Percentiles rank a stretch among this genome's conserved stretches.
Conservation (phyloP, 163 green algal genomes). For the Volvox carteri region DNA sequence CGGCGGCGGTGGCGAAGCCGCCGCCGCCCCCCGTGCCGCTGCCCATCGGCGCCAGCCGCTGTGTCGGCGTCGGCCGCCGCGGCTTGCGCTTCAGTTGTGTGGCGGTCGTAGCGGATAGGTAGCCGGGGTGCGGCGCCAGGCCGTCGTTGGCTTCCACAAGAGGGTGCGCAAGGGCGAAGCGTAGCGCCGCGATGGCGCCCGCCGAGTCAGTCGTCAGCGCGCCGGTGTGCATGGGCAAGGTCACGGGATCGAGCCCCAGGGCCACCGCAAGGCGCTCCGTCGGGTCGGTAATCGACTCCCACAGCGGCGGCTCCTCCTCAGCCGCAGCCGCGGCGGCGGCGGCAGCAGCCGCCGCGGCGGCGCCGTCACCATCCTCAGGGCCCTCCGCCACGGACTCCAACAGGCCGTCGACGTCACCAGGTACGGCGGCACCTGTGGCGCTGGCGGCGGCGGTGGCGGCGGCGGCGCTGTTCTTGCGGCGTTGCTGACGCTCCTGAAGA, state of each 20-base stretch:
- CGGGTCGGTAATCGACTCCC: constrained; percentile 67
- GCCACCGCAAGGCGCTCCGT: constrained; percentile 70
- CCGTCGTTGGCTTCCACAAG: constrained; percentile 62
- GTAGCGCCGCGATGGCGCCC: constrained; percentile 63
- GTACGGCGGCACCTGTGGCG: too few species aligned
- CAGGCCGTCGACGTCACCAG: neutral
- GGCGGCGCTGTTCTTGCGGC: neutral
- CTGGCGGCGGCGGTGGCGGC: neutral
- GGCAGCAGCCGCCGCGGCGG: neutral
- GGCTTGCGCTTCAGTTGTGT: constrained; percentile 61
- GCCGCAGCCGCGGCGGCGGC: neutral
- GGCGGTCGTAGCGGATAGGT: constrained; percentile 49
- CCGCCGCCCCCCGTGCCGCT: neutral
- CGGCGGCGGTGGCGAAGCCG: neutral
- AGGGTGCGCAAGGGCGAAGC: constrained; percentile 68
- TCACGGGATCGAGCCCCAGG: constrained; percentile 63
- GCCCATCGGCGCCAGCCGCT: constrained; percentile 17
- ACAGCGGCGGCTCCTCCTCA: constrained; percentile 42
- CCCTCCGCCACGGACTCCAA: constrained; percentile 1
- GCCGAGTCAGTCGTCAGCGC: constrained; percentile 54
- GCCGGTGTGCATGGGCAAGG: constrained; percentile 68
- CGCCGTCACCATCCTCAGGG: neutral
- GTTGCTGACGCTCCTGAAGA: constrained; percentile 53
- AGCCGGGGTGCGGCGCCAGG: constrained; percentile 29
- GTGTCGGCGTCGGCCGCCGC: neutral